Conservation (phyloP, 805 yeast species). For the Candida ponderosae region DNA sequence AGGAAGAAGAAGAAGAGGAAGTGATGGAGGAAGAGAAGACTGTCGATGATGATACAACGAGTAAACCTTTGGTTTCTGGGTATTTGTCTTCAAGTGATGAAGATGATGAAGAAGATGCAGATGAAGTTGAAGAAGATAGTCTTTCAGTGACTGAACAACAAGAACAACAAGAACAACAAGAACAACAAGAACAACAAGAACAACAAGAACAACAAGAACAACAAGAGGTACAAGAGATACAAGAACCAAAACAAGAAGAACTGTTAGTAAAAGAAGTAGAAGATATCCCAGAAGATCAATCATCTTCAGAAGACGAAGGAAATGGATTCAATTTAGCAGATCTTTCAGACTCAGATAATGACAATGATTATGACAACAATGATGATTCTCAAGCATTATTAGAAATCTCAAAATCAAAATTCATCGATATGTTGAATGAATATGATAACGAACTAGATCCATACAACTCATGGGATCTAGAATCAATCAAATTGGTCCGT, state of each 20-base stretch:
- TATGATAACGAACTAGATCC: slow-evolving; percentile 30
- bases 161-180: background rate
- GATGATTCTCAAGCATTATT: slow-evolving; percentile 4
- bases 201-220: slow-evolving; percentile 1
- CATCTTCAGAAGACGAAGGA: slow-evolving; percentile 14
- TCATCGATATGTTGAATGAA: slow-evolving; percentile 27
- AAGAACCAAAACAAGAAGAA: slow-evolving; percentile 8
- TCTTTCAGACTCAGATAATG: slow-evolving; percentile 10
- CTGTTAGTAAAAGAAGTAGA: slow-evolving; percentile 9
- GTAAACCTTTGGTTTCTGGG: slow-evolving; percentile 13
- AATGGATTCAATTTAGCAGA: slow-evolving; percentile 14
- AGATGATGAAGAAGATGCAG: background rate
- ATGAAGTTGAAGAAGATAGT: background rate
- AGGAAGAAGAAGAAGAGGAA: slow-evolving; percentile 1
- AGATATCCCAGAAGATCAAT: slow-evolving; percentile 2
- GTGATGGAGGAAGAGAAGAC: background rate
- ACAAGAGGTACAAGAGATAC: slow-evolving; percentile 1
- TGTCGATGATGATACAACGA: slow-evolving; percentile 11
- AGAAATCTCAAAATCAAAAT: slow-evolving; percentile 8
- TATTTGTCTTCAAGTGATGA: background rate
- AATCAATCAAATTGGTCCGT: slow-evolving; percentile 29
- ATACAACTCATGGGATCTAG: slow-evolving; percentile 39
- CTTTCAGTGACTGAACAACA: background rate
- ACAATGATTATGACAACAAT: slow-evolving; percentile 12
- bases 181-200: slow-evolving; percentile 7